Conservation (phyloP, 768 basidiomycete genomes). For the Tulasnella sp. region DNA sequence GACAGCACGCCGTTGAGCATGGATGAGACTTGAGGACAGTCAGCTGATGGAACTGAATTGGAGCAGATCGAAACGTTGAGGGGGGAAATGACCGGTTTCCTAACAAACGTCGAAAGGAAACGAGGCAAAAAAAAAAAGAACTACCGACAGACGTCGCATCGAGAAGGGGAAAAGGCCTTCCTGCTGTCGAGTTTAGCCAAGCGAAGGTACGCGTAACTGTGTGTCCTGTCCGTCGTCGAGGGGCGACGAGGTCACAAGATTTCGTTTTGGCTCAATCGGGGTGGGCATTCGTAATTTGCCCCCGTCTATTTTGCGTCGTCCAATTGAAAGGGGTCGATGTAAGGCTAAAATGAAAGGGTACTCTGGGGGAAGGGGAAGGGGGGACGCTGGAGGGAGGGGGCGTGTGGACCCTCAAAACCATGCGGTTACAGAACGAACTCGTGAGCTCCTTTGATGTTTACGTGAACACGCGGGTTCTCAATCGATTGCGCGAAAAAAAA, state of each 20-base stretch:
- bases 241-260: neutral
- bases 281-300: neutral
- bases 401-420: slow-evolving; percentile 14
- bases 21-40: neutral
- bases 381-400: neutral
- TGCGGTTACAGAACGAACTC: slow-evolving; percentile 1
- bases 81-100: neutral
- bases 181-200: slow-evolving; percentile 1
- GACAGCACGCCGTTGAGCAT: neutral
- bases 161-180: neutral
- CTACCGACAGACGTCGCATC: neutral
- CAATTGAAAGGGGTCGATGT: neutral
- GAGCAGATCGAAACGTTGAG: neutral
- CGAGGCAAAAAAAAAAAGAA: neutral
- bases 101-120: neutral
- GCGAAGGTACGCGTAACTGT: neutral
- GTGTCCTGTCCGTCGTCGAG: neutral
- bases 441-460: slow-evolving; percentile 9
- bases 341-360: slow-evolving; percentile 14
- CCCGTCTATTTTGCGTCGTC: neutral
- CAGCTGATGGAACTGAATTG: slow-evolving; percentile 5
- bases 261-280: neutral
- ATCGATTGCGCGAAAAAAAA: neutral
- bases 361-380: neutral
- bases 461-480: neutral